Evolutionary conservation across 208 protist species (phyloP).

Genomic region (Vickermania spadyakhi): DNA sequence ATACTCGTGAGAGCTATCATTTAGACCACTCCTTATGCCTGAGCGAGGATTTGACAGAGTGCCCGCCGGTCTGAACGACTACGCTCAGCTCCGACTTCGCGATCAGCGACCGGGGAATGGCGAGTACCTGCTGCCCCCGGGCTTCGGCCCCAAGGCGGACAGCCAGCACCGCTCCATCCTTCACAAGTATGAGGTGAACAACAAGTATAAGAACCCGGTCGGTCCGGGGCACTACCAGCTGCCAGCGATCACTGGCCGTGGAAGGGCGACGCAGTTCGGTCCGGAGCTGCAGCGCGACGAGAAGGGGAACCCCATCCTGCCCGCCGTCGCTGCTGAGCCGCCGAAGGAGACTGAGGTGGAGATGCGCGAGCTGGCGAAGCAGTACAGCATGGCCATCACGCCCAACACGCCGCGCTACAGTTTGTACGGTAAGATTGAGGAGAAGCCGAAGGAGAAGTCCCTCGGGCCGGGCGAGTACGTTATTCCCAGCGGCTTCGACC

Average conservation of each 20-base stretch:
- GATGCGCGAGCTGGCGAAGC: conserved; percentile 22
- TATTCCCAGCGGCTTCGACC: conserved; percentile 42
- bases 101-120: conserved; percentile 58
- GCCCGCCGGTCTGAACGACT: conserved; percentile 57
- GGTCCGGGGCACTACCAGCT: conserved; percentile 62
- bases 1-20: neutral
- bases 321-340: neutral
- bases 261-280: conserved; percentile 36
- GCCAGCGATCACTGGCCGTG: conserved; percentile 41
- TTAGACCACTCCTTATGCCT: too few species aligned
- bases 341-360: neutral
- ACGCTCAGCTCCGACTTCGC: conserved; percentile 62
- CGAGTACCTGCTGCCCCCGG: conserved; percentile 45
- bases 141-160: conserved; percentile 23
- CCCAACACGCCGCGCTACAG: conserved; percentile 61
- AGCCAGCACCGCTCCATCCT: conserved; percentile 38
- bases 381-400: conserved; percentile 58
- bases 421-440: conserved; percentile 39
- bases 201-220: conserved; percentile 4
- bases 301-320: conserved; percentile 2
- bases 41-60: conserved; percentile 1
- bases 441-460: conserved; percentile 8
- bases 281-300: conserved; percentile 5
- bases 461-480: conserved; percentile 39
- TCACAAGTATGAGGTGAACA: conserved; percentile 17